Percentiles rank a stretch among this genome's conserved stretches.
Conservation (phyloP, 2,329 filamentous ascomycete species). For the Fusarium sp. region DNA sequence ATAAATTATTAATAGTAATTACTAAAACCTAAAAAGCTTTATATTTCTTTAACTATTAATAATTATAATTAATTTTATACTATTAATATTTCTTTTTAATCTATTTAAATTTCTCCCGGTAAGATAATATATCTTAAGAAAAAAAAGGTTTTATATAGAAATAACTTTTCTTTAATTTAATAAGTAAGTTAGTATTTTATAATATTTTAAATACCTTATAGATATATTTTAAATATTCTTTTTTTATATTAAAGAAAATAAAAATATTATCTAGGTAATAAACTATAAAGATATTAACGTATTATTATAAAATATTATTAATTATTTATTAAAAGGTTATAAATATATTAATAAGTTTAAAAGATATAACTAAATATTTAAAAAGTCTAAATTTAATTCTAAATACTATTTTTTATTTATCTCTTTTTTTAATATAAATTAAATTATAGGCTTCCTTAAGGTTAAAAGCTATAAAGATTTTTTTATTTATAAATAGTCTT, state of each 20-base stretch:
- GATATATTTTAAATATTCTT: no score
- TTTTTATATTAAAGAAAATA: no score
- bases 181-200: slow-evolving; percentile 27
- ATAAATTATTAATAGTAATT: slow-evolving; percentile 10
- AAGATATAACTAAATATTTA: background rate
- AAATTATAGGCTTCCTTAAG: slow-evolving; percentile 49
- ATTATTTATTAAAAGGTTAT: no score
- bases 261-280: no score
- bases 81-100: slow-evolving; percentile 26
- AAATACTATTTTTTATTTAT: slow-evolving; percentile 42
- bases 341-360: no score
- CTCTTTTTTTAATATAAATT: slow-evolving; percentile 45
- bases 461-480: slow-evolving; percentile 33
- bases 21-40: background rate
- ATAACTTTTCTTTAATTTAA: slow-evolving; percentile 31
- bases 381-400: slow-evolving; percentile 47
- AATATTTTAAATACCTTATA: background rate
- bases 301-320: no score
- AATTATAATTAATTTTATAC: background rate
- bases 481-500: slow-evolving; percentile 35
- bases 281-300: no score
- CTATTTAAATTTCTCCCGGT: slow-evolving; percentile 27
- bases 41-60: slow-evolving; percentile 18
- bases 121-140: slow-evolving; percentile 31
- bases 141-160: slow-evolving; percentile 30